Evolutionary conservation across 1,284 basidiomycete genomes (phyloP), one percentile per base, ranked within the genome.

Genomic region (Boletus albobrunnescens): DNA sequence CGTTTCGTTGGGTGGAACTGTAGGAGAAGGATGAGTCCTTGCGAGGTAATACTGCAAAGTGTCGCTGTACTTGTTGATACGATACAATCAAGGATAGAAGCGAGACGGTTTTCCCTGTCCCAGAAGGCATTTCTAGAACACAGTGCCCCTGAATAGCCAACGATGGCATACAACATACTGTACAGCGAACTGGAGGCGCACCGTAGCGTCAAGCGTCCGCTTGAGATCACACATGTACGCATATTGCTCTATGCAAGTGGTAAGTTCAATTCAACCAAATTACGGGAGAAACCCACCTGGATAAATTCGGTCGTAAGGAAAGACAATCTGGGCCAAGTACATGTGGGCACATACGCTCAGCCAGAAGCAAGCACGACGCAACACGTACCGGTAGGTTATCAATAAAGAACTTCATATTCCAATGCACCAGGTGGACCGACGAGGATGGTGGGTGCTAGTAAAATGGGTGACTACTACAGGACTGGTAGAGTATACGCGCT

Each of bases 141-240:
- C 96, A 97, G 60, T 99, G 96, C 41, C 96, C 96, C 92, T 96
- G 65, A 39, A 36, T 19, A 20, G 24, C 10, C 32, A 19, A 16
- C 31, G n/a, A 36, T 41, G 24, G 16, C 28, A 35, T 36, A 27
- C 7, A 11, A 7, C 38, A 37, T 26, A 9, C 11, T 35, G 19
- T 27, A 31, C 23, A 17, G 33, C 27, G 19, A 8, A 13, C 47
- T 40, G 28, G 31, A 44, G 47, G 49, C 50, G 49, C 61, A 84
- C 85, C 50, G 88, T 84, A 27, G 94, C 94, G 71, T 99, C 96
- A 19, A 99, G 80, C 6, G 95, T 95, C 59, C 92, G 78, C 69
- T 99, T 99, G 57, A 99, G 78, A 71, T 99, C 95, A 69, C 92
- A 94, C 94, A 99, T 98, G 66, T 99, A 99, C 33, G 91, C 86